phyloP scores from a whole-genome alignment of 768 basidiomycete genomes.

The Tylopilus subfusipes region DNA sequence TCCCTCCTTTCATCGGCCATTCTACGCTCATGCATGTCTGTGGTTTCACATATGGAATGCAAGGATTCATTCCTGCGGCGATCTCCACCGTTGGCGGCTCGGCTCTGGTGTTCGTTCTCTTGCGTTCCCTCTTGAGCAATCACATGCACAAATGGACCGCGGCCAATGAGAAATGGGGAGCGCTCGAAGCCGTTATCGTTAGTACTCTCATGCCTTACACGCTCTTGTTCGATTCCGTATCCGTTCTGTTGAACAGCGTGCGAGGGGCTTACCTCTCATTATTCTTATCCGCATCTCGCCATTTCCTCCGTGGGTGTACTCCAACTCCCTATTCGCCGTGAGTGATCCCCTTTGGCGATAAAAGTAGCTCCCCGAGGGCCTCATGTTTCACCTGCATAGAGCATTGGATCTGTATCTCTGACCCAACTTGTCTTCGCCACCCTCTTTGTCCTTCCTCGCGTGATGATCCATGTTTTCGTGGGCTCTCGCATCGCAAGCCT shows the following conservation, averaged over 20 bases:
- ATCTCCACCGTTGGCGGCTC: slow-evolving; percentile 63
- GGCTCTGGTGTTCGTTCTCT: slow-evolving; percentile 52
- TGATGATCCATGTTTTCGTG: slow-evolving; percentile 71
- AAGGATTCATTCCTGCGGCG: slow-evolving; percentile 66
- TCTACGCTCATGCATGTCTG: slow-evolving; percentile 49
- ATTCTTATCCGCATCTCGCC: slow-evolving; percentile 78
- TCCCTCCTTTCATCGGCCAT: slow-evolving; percentile 33
- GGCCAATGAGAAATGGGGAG: slow-evolving; percentile 71
- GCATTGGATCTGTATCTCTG: slow-evolving; percentile 68
- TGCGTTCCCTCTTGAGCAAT: slow-evolving; percentile 56
- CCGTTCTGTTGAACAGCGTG: slow-evolving; percentile 40
- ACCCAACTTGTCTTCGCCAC: slow-evolving; percentile 79
- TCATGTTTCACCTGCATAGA: slow-evolving; percentile 37
- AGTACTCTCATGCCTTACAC: slow-evolving; percentile 22
- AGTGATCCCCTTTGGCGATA: slow-evolving; percentile 26
- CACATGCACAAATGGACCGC: slow-evolving; percentile 58
- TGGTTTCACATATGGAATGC: slow-evolving; percentile 82
- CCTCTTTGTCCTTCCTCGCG: slow-evolving; percentile 64
- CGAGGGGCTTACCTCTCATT: slow-evolving; percentile 78
- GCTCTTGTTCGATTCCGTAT: neutral
- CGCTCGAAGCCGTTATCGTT: slow-evolving; percentile 72
- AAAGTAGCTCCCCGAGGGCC: neutral
- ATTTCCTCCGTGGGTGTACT: slow-evolving; percentile 85
- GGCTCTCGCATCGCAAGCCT: slow-evolving; percentile 71
- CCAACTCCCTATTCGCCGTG: slow-evolving; percentile 77